phyloP scores from a whole-genome alignment of 345 rosid species.

The Stellera chamaejasme region DNA sequence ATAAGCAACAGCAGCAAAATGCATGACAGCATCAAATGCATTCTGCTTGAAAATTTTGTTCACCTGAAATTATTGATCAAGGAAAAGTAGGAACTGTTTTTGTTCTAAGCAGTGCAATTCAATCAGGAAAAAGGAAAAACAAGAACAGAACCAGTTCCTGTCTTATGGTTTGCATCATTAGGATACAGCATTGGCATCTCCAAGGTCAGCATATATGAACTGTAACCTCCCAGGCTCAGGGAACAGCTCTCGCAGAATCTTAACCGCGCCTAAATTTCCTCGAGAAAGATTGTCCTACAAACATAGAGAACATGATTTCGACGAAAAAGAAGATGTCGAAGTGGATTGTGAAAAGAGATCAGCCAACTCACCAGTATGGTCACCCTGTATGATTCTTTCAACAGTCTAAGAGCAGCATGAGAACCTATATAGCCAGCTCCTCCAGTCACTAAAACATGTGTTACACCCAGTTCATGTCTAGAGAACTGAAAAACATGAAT shows the following conservation, averaged over 20 bases:
- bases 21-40: constrained; percentile 56
- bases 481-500: constrained; percentile 26
- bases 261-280: constrained; percentile 58
- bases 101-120: not conserved
- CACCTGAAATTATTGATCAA: constrained; percentile 30
- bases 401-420: constrained; percentile 58
- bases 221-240: constrained; percentile 66
- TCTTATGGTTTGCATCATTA: not conserved
- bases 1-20: constrained; percentile 69
- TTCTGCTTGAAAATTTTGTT: constrained; percentile 42
- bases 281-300: constrained; percentile 65
- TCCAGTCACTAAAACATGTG: constrained; percentile 67
- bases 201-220: constrained; percentile 55
- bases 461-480: constrained; percentile 37
- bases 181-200: constrained; percentile 55
- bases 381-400: constrained; percentile 59
- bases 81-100: constrained; percentile 9
- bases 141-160: not conserved
- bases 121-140: not conserved
- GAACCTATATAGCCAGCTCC: constrained; percentile 84
- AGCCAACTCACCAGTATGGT: constrained; percentile 48
- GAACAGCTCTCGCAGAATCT: constrained; percentile 40
- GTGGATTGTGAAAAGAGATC: not conserved
- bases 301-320: constrained; percentile 1
- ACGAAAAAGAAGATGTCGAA: not conserved